These are phyloP conservation scores for Heliocybe sulcata DNA, from an alignment of 1,284 basidiomycete genomes.

Conservation along the genomic window DNA sequence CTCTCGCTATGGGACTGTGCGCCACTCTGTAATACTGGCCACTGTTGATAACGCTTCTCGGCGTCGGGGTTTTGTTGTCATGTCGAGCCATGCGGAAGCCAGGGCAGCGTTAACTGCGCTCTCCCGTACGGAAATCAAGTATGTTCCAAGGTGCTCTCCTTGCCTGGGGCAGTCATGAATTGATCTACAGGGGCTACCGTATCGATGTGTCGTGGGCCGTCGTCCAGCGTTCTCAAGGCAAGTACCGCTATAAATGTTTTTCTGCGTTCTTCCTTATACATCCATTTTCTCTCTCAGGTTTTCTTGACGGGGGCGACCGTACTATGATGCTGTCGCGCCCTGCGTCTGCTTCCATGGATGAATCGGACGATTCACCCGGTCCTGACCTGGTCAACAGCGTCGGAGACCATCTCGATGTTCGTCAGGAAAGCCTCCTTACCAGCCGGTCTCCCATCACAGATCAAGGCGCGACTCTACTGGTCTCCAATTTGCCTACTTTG, in stretches of 20 bases:
- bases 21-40: slow-evolving; percentile 70
- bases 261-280: not conserved
- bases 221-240: slow-evolving; percentile 73
- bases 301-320: slow-evolving; percentile 73
- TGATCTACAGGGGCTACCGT: slow-evolving; percentile 44
- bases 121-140: slow-evolving; percentile 65
- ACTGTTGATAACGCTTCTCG: slow-evolving; percentile 76
- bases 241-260: slow-evolving; percentile 1
- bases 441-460: slow-evolving; percentile 10
- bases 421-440: not conserved
- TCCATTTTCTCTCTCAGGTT: slow-evolving; percentile 35
- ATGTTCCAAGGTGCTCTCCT: slow-evolving; percentile 13
- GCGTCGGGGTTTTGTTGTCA: slow-evolving; percentile 72
- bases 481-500: slow-evolving; percentile 57
- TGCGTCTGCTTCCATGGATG: slow-evolving; percentile 16
- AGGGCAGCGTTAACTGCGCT: slow-evolving; percentile 55
- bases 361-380: not conserved
- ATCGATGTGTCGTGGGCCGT: slow-evolving; percentile 79
- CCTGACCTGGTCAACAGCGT: not conserved
- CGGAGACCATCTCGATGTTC: not conserved
- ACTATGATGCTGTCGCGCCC: slow-evolving; percentile 41
- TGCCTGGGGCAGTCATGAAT: not conserved
- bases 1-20: slow-evolving; percentile 54
- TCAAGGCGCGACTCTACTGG: slow-evolving; percentile 37
- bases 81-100: slow-evolving; percentile 64